Evolutionary conservation across 345 rosid genomes (phyloP).

Genomic region (Mallotus nudiflorus): DNA sequence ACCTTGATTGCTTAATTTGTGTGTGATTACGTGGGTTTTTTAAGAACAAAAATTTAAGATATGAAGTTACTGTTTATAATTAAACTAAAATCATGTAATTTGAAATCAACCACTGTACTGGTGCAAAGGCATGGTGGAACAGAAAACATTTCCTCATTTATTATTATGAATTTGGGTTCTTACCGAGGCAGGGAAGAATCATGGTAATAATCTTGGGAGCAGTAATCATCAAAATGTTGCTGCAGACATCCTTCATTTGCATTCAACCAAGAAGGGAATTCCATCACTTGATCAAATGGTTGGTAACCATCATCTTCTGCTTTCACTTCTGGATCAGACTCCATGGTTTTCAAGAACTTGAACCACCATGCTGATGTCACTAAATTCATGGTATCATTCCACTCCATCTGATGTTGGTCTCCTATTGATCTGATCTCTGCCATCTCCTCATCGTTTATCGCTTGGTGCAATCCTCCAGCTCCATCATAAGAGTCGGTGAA

Average conservation of each 20-base stretch:
- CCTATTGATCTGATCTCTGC: slow-evolving; percentile 77
- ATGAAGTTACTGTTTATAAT: too few relatives aligned
- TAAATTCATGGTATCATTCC: slow-evolving; percentile 72
- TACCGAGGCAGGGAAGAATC: slow-evolving; percentile 84
- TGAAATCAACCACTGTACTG: too few relatives aligned
- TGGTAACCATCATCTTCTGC: slow-evolving; percentile 52
- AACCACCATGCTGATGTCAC: slow-evolving; percentile 80
- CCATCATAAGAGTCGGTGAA: slow-evolving; percentile 41
- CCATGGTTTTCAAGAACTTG: slow-evolving; percentile 65
- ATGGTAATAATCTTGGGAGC: slow-evolving; percentile 44
- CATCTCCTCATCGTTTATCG: slow-evolving; percentile 64
- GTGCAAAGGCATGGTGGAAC: background rate
- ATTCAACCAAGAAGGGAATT: slow-evolving; percentile 83
- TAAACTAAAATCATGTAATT: too few relatives aligned
- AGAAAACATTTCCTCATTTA: slow-evolving; percentile 6
- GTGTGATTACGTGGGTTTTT: background rate
- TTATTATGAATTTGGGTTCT: slow-evolving; percentile 16
- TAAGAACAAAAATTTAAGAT: too few relatives aligned
- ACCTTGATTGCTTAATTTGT: background rate
- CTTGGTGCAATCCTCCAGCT: slow-evolving; percentile 49
- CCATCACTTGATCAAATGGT: slow-evolving; percentile 76
- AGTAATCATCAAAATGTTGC: slow-evolving; percentile 55
- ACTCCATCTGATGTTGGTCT: slow-evolving; percentile 76
- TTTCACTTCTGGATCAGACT: slow-evolving; percentile 40
- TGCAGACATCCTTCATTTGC: slow-evolving; percentile 61